Conservation (phyloP, 2,329 filamentous ascomycete genomes). For the Cadophora sp. region DNA sequence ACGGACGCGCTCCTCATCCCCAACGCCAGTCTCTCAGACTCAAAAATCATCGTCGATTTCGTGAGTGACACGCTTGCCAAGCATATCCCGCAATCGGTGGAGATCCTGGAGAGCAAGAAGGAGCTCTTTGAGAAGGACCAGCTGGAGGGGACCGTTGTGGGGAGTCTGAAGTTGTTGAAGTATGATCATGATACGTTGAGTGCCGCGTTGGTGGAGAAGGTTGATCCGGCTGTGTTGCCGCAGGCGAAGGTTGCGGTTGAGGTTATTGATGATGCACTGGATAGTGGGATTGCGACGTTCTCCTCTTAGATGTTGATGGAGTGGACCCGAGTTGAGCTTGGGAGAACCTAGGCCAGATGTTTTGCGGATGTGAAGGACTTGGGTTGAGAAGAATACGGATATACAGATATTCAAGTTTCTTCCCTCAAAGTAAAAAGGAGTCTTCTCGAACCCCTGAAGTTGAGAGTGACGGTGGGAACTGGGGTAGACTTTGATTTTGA, state of each 20-base stretch:
- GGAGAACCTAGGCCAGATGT: background rate
- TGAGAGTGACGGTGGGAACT: too few species aligned
- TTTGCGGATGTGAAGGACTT: background rate
- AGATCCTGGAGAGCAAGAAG: slow-evolving; percentile 21
- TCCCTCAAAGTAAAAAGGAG: background rate
- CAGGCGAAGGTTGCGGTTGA: slow-evolving; percentile 4
- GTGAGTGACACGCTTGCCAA: slow-evolving; percentile 17
- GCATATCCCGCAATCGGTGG: slow-evolving; percentile 15
- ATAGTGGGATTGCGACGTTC: slow-evolving; percentile 1
- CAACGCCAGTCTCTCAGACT: slow-evolving; percentile 14
- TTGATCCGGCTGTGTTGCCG: background rate
- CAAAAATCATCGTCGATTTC: slow-evolving; percentile 20
- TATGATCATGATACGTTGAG: slow-evolving; percentile 27
- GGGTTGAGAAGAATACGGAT: too few species aligned
- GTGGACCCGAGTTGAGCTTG: background rate
- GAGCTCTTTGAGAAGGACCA: slow-evolving; percentile 10
- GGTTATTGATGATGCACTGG: slow-evolving; percentile 17
- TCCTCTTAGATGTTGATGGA: background rate
- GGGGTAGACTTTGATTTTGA: too few species aligned
- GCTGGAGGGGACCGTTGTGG: background rate
- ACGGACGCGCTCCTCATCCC: slow-evolving; percentile 4
- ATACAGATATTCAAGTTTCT: background rate
- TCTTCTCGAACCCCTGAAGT: background rate
- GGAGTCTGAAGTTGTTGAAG: slow-evolving; percentile 21
- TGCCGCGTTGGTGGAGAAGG: slow-evolving; percentile 14